These are phyloP conservation scores for Periconia macrospinosa DNA, from an alignment of 2,329 filamentous ascomycete genomes.

Conservation along the genomic window DNA sequence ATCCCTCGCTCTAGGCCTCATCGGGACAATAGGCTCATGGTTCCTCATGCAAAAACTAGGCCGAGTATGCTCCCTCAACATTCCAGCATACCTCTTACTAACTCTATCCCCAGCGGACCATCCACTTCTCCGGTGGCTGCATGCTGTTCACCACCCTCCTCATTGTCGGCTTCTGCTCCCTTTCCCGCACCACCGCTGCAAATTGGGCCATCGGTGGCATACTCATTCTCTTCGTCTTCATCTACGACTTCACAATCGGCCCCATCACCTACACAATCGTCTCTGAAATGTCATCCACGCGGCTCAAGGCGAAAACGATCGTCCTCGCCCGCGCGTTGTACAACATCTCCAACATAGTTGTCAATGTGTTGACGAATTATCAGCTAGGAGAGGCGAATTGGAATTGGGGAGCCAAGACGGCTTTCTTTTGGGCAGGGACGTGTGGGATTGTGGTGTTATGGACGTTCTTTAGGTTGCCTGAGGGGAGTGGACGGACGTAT, in stretches of 20 bases:
- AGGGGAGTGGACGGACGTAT: slow-evolving; percentile 76
- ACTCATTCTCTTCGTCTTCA: slow-evolving; percentile 55
- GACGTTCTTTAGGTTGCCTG: slow-evolving; percentile 76
- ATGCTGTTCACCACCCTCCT: slow-evolving; percentile 65
- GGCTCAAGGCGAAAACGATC: slow-evolving; percentile 84
- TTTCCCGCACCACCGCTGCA: slow-evolving; percentile 54
- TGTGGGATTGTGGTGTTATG: slow-evolving; percentile 78
- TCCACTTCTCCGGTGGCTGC: slow-evolving; percentile 72
- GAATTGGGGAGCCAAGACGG: slow-evolving; percentile 82
- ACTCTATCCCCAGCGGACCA: slow-evolving; percentile 49
- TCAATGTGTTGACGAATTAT: slow-evolving; percentile 68
- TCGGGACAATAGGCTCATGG: slow-evolving; percentile 79
- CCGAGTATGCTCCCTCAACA: slow-evolving; percentile 42
- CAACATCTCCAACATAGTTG: slow-evolving; percentile 79
- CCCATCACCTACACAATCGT: slow-evolving; percentile 88
- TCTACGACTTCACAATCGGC: slow-evolving; percentile 84
- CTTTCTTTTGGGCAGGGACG: slow-evolving; percentile 82
- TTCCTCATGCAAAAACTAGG: slow-evolving; percentile 78
- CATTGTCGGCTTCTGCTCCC: slow-evolving; percentile 77
- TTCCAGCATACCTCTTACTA: no score
- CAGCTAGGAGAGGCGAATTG: slow-evolving; percentile 58
- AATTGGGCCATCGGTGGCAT: slow-evolving; percentile 37
- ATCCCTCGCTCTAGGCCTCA: slow-evolving; percentile 66
- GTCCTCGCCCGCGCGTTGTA: slow-evolving; percentile 75
- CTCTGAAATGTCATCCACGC: slow-evolving; percentile 75